phyloP scores from a whole-genome alignment of 2,329 filamentous ascomycete species.

The Fusarium pseudograminearum region DNA sequence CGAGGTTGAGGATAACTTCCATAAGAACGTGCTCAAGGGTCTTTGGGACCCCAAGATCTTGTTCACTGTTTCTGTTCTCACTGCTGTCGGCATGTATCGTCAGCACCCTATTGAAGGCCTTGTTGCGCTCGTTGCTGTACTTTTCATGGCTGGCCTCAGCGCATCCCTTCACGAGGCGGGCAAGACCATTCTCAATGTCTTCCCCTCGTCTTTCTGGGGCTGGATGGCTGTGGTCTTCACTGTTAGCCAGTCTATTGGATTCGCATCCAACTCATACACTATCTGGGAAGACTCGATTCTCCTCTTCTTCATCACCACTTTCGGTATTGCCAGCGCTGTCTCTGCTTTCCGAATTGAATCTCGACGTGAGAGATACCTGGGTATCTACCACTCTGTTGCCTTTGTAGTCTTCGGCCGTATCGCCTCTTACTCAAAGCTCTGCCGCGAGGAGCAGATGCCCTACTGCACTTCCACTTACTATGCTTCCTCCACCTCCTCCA shows the following conservation, averaged over 20 bases:
- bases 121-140: conserved; percentile 55
- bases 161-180: conserved; percentile 58
- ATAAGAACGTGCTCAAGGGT: conserved; percentile 52
- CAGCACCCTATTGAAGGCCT: conserved; percentile 51
- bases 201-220: conserved; percentile 87
- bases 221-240: conserved; percentile 86
- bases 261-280: conserved; percentile 97
- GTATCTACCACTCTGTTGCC: conserved; percentile 84
- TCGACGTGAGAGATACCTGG: conserved; percentile 76
- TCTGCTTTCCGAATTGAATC: conserved; percentile 80
- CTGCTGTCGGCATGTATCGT: conserved; percentile 50
- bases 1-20: conserved; percentile 55
- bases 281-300: conserved; percentile 99
- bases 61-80: conserved; percentile 47
- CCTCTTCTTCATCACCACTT: conserved; percentile 89
- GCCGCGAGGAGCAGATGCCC: conserved; percentile 98
- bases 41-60: conserved; percentile 54
- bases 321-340: conserved; percentile 80
- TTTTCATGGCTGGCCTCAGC: conserved; percentile 58
- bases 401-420: conserved; percentile 84
- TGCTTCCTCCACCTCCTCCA: conserved; percentile 89
- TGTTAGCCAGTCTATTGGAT: conserved; percentile 88
- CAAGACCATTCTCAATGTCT: conserved; percentile 62
- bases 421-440: conserved; percentile 90
- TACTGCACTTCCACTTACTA: conserved; percentile 97